phyloP scores from a whole-genome alignment of 495 filamentous ascomycete genomes.

The Penicillium angulare region DNA sequence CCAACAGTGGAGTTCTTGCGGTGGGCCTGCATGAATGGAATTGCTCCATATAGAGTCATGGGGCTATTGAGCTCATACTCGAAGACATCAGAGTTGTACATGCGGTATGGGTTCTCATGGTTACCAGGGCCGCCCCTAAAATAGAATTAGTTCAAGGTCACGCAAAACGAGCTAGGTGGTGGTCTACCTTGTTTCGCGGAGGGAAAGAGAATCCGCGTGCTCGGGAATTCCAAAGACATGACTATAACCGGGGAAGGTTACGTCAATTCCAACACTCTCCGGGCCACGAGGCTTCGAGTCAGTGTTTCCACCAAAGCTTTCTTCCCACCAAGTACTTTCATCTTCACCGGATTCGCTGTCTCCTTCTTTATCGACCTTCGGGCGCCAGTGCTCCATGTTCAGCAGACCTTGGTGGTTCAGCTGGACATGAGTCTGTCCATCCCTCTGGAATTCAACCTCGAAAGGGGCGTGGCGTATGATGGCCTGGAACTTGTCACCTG shows the following conservation, averaged over 20 bases:
- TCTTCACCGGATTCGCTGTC: constrained; percentile 54
- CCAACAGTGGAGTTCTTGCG: constrained; percentile 90
- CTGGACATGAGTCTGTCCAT: constrained; percentile 77
- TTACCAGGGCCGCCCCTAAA: constrained; percentile 72
- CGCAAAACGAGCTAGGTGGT: too few relatives aligned
- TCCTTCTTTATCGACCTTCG: constrained; percentile 69
- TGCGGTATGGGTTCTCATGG: constrained; percentile 86
- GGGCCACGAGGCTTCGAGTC: constrained; percentile 89
- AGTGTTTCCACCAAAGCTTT: constrained; percentile 89
- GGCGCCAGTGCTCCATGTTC: constrained; percentile 94
- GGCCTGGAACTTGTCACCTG: constrained; percentile 70
- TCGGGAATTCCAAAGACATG: constrained; percentile 95
- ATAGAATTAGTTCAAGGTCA: constrained; percentile 22
- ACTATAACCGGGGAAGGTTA: constrained; percentile 86
- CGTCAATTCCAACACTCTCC: constrained; percentile 86
- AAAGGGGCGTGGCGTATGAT: constrained; percentile 82
- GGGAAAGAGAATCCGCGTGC: constrained; percentile 81
- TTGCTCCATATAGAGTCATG: constrained; percentile 96
- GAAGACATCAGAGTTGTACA: constrained; percentile 96
- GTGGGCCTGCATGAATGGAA: constrained; percentile 97
- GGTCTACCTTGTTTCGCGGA: constrained; percentile 86
- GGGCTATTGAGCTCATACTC: constrained; percentile 96
- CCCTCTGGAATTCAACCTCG: constrained; percentile 77
- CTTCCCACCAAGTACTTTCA: constrained; percentile 96
- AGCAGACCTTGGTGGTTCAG: constrained; percentile 83